Evolutionary conservation across 441 rosid genomes (phyloP).

Genomic region (Metrosideros polymorpha): DNA sequence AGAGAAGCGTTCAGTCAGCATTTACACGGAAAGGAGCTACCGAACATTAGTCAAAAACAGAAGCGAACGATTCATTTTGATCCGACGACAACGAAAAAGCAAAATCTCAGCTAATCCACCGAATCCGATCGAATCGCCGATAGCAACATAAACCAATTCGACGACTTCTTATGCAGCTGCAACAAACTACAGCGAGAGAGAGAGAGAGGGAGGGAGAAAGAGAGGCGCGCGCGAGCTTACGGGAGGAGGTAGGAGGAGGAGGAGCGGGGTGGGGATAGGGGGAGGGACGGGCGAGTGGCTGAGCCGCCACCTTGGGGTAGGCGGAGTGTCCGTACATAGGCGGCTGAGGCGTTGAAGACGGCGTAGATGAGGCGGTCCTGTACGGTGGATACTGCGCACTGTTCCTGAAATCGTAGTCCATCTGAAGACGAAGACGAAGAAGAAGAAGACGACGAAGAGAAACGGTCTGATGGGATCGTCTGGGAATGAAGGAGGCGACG

Average conservation of each 20-base stretch:
- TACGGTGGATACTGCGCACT: background rate
- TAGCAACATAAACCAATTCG: background rate
- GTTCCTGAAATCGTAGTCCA: background rate
- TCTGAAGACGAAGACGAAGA: background rate
- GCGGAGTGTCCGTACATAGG: conserved; percentile 45
- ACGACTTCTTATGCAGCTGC: too few relatives aligned
- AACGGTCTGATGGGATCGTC: background rate
- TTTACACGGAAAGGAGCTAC: background rate
- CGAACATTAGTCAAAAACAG: background rate
- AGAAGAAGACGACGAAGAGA: background rate
- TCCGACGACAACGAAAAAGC: background rate
- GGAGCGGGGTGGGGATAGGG: conserved; percentile 29
- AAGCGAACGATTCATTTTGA: background rate
- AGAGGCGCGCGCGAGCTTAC: conserved; percentile 21
- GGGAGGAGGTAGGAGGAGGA: conserved; percentile 28
- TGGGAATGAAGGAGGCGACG: background rate
- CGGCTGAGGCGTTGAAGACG: conserved; percentile 29
- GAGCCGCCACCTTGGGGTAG: conserved; percentile 56
- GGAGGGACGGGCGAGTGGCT: conserved; percentile 22
- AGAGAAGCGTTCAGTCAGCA: background rate
- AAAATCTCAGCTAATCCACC: background rate
- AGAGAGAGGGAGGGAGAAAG: background rate
- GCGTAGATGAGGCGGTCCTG: conserved; percentile 18
- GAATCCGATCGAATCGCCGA: background rate
- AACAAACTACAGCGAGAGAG: background rate